phyloP scores from a whole-genome alignment of 1,284 basidiomycete species.

The Rhodotorula sp. region DNA sequence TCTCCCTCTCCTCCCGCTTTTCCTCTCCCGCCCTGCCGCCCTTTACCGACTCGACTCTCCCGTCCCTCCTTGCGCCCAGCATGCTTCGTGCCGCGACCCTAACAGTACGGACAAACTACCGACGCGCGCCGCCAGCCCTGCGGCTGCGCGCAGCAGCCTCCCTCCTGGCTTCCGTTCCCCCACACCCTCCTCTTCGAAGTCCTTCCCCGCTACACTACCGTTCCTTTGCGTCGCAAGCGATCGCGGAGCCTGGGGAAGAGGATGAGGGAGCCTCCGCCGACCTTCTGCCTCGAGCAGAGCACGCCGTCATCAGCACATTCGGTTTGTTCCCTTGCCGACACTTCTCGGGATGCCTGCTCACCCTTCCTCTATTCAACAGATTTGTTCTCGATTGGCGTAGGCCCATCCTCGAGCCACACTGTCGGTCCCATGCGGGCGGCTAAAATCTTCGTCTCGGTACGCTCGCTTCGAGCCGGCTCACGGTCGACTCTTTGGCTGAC shows the following conservation, averaged over 20 bases:
- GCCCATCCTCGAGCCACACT: slow-evolving; percentile 57
- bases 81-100: no score
- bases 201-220: not conserved
- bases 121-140: no score
- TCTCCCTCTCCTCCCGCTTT: no score
- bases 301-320: slow-evolving; percentile 89
- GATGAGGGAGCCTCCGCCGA: not conserved
- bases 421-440: slow-evolving; percentile 88
- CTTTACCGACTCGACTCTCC: no score
- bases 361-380: slow-evolving; percentile 52
- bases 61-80: no score
- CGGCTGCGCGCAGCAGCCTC: no score
- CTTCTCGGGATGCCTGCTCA: not conserved
- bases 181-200: not conserved
- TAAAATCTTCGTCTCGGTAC: slow-evolving; percentile 67
- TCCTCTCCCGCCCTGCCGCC: no score
- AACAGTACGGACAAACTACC: no score
- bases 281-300: slow-evolving; percentile 56
- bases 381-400: slow-evolving; percentile 83
- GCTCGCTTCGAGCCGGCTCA: not conserved
- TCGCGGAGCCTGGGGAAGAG: not conserved
- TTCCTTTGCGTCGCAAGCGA: not conserved
- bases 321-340: slow-evolving; percentile 8
- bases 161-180: not conserved
- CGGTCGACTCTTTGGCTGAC: not conserved